Evolutionary conservation across 148 eudicot species (phyloP), one percentile per base, ranked within the genome.

Genomic region (Fagopyrum homotropicum): DNA sequence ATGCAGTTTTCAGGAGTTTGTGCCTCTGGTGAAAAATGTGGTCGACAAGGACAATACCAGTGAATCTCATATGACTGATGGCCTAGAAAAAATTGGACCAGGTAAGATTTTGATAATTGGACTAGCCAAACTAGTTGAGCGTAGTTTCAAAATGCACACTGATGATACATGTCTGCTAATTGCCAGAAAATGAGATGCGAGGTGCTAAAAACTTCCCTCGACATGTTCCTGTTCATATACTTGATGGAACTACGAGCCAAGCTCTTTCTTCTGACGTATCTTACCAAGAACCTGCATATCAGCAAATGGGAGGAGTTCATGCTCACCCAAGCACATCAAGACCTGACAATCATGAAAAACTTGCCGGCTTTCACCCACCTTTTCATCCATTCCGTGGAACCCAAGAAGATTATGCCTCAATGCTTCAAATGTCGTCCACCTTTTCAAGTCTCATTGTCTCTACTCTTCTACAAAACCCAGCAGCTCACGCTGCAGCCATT

Each of bases 401-500:
- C 78, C 91, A 85, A 75, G 91, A 89, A 79, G 85, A 86, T 75
- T 86, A 85, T 77, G 77, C 72, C 49, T 82, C 97, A 43, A 84
- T 84, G 80, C 84, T 84, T 54, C 91, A 90, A 46, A 79, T 80
- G 82, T 86, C 98, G 50, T 82, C 97, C 6, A 78, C 89, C 8
- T 87, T 95, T 81, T 87, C 98, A 63, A 88, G 91, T 75, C 88
- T 91, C 56, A 78, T 94, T 75, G 82, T 89, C 73, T 90, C 98
- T 79, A 77, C 88, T 80, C 84, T 94, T 69, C 85, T 89, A 51
- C 96, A 88, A 81, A 94, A 94, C 81, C 97, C 98, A 7, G 92
- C 96, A 73, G 93, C 93, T 54, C 90, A 90, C 86, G 93, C 97
- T 72, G 97, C 98, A 69, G 97, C 98, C 56, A 94, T 80, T 83